These are phyloP conservation scores for Melanomma pulvis-pyrius DNA, from an alignment of 495 filamentous ascomycete species.

Conservation along the genomic window DNA sequence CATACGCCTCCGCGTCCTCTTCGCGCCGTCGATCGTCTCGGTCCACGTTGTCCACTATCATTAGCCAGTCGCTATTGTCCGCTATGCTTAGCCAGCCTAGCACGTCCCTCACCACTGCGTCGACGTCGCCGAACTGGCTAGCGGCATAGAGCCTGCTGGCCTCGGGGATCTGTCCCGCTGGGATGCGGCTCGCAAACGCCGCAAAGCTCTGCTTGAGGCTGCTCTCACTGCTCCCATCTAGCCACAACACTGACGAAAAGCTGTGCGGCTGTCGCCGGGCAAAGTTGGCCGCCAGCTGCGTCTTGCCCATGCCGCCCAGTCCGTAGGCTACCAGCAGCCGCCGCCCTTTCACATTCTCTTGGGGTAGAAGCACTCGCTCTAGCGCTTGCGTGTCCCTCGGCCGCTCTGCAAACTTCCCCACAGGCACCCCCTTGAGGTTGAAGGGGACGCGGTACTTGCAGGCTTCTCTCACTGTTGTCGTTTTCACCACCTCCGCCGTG, in stretches of 20 bases:
- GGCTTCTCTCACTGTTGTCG: too few species aligned
- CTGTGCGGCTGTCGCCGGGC: conserved; percentile 8
- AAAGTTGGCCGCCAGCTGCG: conserved; percentile 3
- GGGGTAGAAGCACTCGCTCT: too few species aligned
- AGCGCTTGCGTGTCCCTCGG: too few species aligned
- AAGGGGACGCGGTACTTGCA: too few species aligned
- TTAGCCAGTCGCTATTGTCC: conserved; percentile 40
- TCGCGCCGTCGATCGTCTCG: neutral
- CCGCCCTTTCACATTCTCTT: too few species aligned
- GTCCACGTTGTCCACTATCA: conserved; percentile 42
- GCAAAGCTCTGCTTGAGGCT: conserved; percentile 23
- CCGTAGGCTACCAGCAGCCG: neutral
- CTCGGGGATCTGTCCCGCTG: neutral
- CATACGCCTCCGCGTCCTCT: conserved; percentile 32
- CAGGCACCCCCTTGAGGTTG: too few species aligned
- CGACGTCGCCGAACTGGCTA: conserved; percentile 7
- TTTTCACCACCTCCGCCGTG: too few species aligned
- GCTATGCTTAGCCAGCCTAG: conserved; percentile 43
- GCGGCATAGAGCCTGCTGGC: neutral
- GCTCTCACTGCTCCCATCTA: conserved; percentile 7
- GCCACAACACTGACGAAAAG: conserved; percentile 25
- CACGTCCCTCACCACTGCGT: conserved; percentile 37
- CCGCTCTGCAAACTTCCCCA: too few species aligned
- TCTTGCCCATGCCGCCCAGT: conserved; percentile 3
- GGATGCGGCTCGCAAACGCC: neutral